Evolutionary conservation across 1,284 basidiomycete genomes (phyloP), one percentile per base, ranked within the genome.

Genomic region (Ustilago cynodontis): DNA sequence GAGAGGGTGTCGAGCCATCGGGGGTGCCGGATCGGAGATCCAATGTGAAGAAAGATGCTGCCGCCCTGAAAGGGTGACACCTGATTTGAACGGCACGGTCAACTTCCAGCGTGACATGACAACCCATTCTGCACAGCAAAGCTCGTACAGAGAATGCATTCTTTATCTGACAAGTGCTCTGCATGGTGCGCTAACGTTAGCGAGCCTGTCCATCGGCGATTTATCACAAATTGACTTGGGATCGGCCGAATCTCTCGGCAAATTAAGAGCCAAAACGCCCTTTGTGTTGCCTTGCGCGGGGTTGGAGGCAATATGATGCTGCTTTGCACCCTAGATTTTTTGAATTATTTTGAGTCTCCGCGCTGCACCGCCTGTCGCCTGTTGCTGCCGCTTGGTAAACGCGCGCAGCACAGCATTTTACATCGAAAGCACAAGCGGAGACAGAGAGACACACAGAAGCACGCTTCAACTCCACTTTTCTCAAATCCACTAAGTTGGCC

Each of bases 181-280:
- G n/a, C n/a, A n/a, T n/a, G n/a, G n/a, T n/a, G n/a, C n/a, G n/a
- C n/a, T n/a, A n/a, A n/a, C n/a, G n/a, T n/a, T 52, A 33, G 26
- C 29, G 50, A 52, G 50, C 52, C 65, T 51, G 29, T 60, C 65
- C 65, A 61, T 56, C 65, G 65, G 65, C 65, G 59, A 41, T 61
- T 47, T 60, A 52, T 57, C 47, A 51, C 13, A 54, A 59, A 39
- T 39, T 52, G 18, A 7, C 4, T 29, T 20, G 24, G 43, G 56
- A 58, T 58, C 43, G 56, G 47, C 39, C 20, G 28, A 33, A 33
- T 24, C 6, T 20, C 24, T 29, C 28, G 20, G 54, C 39, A 56
- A 29, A 14, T 37, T n/a, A n/a, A n/a, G n/a, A n/a, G n/a, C n/a
- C n/a, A n/a, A n/a, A n/a, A n/a, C n/a, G n/a, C n/a, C n/a, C n/a